Evolutionary conservation across 225 moss, liverwort and hornwort species (phyloP).

Genomic region (Bryoerythrophyllum caledonicum): DNA sequence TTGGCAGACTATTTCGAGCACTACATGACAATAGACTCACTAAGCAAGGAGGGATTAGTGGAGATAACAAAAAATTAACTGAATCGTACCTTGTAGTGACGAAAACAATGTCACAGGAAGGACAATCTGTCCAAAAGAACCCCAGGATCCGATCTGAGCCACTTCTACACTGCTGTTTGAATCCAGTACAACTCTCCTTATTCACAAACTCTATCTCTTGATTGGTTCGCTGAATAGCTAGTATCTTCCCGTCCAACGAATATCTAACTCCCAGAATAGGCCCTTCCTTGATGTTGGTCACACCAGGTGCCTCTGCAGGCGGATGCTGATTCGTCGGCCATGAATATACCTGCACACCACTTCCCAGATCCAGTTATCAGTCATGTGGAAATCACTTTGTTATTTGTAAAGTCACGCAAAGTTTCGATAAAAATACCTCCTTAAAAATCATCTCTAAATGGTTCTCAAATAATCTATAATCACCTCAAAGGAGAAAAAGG

Average conservation of each 20-base stretch:
- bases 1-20: not conserved
- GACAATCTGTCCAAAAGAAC: constrained; percentile 93
- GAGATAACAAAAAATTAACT: not conserved
- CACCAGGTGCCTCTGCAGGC: constrained; percentile 56
- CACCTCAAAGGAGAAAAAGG: too few relatives aligned
- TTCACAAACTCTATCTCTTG: constrained; percentile 87
- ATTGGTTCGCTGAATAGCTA: constrained; percentile 87
- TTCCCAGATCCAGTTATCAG: not conserved
- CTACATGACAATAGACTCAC: not conserved
- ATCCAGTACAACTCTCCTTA: constrained; percentile 66
- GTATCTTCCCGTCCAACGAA: constrained; percentile 79
- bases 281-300: constrained; percentile 74
- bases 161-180: constrained; percentile 79
- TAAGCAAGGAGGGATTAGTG: not conserved
- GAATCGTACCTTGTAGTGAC: constrained; percentile 59
- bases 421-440: too few relatives aligned
- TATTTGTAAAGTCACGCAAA: not conserved
- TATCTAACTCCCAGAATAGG: constrained; percentile 78
- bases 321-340: constrained; percentile 80
- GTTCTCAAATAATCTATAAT: not conserved
- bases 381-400: not conserved
- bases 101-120: constrained; percentile 84
- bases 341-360: constrained; percentile 62
- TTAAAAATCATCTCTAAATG: not conserved
- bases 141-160: constrained; percentile 80